Conservation (phyloP, 345 rosid genomes). For the Orychophragmus violaceus region DNA sequence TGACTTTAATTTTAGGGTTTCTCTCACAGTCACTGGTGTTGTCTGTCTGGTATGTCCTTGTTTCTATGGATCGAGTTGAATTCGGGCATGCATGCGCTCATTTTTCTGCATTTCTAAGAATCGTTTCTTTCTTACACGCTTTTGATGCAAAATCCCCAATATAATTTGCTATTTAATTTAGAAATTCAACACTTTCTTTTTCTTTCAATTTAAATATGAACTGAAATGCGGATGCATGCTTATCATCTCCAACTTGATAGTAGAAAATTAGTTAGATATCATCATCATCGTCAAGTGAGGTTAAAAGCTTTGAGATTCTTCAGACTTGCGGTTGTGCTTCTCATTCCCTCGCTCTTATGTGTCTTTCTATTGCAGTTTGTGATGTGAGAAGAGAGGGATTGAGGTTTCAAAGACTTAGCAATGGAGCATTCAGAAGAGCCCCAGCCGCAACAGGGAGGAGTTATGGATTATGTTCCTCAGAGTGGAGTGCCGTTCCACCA, state of each 20-base stretch:
- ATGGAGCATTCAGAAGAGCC: conserved; percentile 23
- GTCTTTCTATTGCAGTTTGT: background rate
- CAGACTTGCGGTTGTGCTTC: background rate
- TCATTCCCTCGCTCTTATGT: background rate
- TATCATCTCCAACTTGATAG: background rate
- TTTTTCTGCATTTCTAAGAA: background rate
- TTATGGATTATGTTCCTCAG: conserved; percentile 35
- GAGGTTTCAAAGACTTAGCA: background rate
- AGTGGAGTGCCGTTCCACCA: conserved; percentile 35
- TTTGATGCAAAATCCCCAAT: background rate
- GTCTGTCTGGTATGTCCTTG: background rate
- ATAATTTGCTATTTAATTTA: too few species aligned
- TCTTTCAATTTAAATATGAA: too few species aligned
- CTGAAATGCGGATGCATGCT: background rate
- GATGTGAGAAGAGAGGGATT: background rate
- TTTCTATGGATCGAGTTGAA: background rate
- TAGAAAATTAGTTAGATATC: background rate
- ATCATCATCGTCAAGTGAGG: background rate
- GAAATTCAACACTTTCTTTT: too few species aligned
- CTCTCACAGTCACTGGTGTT: background rate
- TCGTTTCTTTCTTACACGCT: background rate
- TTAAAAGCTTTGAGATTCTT: background rate
- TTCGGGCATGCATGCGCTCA: background rate
- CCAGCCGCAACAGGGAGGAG: conserved; percentile 40
- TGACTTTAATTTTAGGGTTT: too few species aligned